Conservation (phyloP, 805 yeast species). For the Alloascoidea africana region DNA sequence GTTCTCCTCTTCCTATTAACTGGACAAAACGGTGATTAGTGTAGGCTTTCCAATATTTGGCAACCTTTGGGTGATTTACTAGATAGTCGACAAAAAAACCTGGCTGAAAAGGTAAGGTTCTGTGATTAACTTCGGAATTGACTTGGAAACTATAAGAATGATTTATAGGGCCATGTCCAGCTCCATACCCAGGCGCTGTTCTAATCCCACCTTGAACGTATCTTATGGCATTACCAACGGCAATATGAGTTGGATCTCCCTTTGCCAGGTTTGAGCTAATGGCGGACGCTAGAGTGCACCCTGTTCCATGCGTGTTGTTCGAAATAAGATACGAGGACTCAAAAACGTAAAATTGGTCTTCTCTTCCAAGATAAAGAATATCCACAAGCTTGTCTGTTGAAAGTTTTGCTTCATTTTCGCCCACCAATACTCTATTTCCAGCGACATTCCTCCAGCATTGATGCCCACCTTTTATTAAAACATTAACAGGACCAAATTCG, state of each 20-base stretch:
- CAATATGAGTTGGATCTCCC: conserved; percentile 26
- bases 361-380: conserved; percentile 31
- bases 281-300: conserved; percentile 75
- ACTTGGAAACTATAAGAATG: conserved; percentile 30
- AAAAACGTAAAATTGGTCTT: conserved; percentile 24
- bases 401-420: conserved; percentile 6
- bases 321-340: conserved; percentile 31
- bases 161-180: conserved; percentile 64
- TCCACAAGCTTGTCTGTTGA: conserved; percentile 22
- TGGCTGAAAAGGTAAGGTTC: conserved; percentile 16
- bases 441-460: too few species aligned
- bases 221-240: conserved; percentile 42
- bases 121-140: too few species aligned
- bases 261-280: conserved; percentile 63
- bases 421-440: too few species aligned
- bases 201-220: conserved; percentile 55
- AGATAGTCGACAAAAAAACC: conserved; percentile 33
- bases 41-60: conserved; percentile 41
- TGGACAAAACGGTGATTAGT: conserved; percentile 46
- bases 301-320: conserved; percentile 72
- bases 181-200: conserved; percentile 28
- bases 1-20: conserved; percentile 32
- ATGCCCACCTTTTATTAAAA: conserved; percentile 77
- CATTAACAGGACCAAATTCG: conserved; percentile 27
- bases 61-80: conserved; percentile 37